These are phyloP conservation scores for Chrysochromulina parva DNA, from an alignment of 78 protist species.

Conservation along the genomic window DNA sequence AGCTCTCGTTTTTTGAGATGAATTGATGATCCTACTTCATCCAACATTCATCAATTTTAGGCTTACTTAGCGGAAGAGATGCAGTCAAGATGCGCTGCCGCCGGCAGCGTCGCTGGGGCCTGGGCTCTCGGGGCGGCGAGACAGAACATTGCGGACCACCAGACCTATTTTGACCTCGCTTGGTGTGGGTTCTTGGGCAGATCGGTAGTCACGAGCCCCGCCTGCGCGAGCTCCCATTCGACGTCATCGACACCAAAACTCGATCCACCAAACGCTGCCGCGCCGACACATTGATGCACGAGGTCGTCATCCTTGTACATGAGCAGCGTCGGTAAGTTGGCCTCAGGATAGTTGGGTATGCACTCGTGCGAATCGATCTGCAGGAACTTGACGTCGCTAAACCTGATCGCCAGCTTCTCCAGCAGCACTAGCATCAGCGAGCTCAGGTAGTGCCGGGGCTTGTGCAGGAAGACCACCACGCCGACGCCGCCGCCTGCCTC, in stretches of 20 bases:
- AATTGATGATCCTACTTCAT: too few relatives aligned
- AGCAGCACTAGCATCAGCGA: not conserved
- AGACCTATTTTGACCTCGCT: too few relatives aligned
- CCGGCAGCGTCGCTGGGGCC: too few relatives aligned
- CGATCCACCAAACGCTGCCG: not conserved
- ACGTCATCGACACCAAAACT: not conserved
- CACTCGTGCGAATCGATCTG: not conserved
- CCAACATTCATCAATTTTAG: too few relatives aligned
- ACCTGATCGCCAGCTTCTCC: not conserved
- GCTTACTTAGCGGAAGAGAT: too few relatives aligned
- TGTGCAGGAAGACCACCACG: not conserved
- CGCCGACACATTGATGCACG: not conserved
- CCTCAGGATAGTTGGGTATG: not conserved
- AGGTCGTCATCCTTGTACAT: not conserved
- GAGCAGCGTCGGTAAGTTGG: not conserved
- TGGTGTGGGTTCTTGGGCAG: not conserved
- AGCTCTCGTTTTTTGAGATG: too few relatives aligned
- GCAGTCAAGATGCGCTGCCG: too few relatives aligned
- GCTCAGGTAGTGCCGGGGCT: not conserved
- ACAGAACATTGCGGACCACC: too few relatives aligned
- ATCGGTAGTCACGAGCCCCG: not conserved
- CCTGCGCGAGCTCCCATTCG: not conserved
- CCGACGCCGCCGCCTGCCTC: not conserved
- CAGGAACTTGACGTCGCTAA: not conserved
- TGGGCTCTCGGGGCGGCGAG: too few relatives aligned